Evolutionary conservation across 1,284 basidiomycete species (phyloP), one percentile per base, ranked within the genome.

Genomic region (Marasmius tenuissimus): DNA sequence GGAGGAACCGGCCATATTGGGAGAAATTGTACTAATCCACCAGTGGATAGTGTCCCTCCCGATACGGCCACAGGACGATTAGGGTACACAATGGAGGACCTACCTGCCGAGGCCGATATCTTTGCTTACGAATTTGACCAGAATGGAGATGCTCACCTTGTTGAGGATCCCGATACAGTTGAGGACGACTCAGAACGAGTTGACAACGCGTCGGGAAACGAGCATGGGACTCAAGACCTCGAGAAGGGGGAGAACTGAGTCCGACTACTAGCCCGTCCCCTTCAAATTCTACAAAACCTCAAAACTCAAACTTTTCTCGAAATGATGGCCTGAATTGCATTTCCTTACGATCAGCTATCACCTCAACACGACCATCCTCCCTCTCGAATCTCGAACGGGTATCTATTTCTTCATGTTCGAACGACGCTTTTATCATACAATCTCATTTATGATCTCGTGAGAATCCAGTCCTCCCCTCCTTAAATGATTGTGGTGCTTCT

Each of bases 121-220:
- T 16, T 40, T 9, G 16, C 39, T 16, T 40, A 40, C 16, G 16
- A 9, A 40, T 40, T 40, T 40, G 39, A 40, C 16, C 9, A 16
- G 9, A 40, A 40, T 16, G 39, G 39, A 9, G 39, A 40, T 16
- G 39, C 39, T 40, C 16, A 40, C 16, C 39, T 40, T 9, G 9
- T 40, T 18, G 37, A 37, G 12, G 18, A 12, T 40, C n/a, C 22
- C 5, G 37, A 34, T 39, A n/a, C 37, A 37, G 37, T 16, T 34
- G 48, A 49, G 18, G 34, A 20, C 18, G 11, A 11, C 54, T 6
- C 22, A 11, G 18, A 38, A 12, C 10, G 40, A 56, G 57, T 47
- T 22, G 57, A 58, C 22, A 14, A 58, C 8, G 42, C 42, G 16
- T 20, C 3, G 48, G 57, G 57, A 51, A 59, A 59, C 34, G 48